Base-by-base conservation (phyloP, 2,329 filamentous ascomycete species). In the Colletotrichum gloeosporioides region DNA sequence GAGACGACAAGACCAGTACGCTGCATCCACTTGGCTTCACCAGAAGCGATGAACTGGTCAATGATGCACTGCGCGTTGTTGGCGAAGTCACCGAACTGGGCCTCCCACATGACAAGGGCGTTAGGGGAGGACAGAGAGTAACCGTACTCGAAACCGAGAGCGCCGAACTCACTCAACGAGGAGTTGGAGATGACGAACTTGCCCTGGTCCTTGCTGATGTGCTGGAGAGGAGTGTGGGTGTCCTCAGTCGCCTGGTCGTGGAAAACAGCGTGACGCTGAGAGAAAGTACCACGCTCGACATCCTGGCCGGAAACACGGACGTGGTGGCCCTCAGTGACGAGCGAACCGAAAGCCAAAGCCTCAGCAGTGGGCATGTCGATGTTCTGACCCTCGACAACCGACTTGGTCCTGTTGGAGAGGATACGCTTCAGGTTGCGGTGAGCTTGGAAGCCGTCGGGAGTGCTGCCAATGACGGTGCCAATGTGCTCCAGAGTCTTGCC, bases 1-100 rank as follows among this genome's bases (percentile, higher is more conserved):
- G 96, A 98, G 91, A 99, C 94, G 81, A 99, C 95, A 67, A 99
- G 92, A 82, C 97, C 97, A 71, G 96, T 98, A 86, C 97, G 94
- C 89, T 99, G 97, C 87, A 99, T 94, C 97, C 97, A 99, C 89
- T 99, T 99, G 79, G 95, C 93, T 88, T 99, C 97, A 84, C 97
- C 97, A 78, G 97, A 98, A 67, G 97, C 96, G 81, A 99, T 94
- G 88, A 99, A 99, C 87, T 99, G 97, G 86, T 99, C 97, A 83
- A 99, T 98, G 86, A 99, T 98, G 85, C 96, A 98, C 88, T 99
- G 97, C 59, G 97, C 96, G 83, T 98, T 99, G 91, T 99, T 99
- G 90, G 97, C 97, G 82, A 99, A 99, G 87, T 99, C 97, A 90
- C 97, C 97, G 83, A 99, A 99, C 87, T 99, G 97, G 49, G 97